These are phyloP conservation scores for Neonectria magnoliae DNA, from an alignment of 2,329 filamentous ascomycete genomes.

Conservation along the genomic window DNA sequence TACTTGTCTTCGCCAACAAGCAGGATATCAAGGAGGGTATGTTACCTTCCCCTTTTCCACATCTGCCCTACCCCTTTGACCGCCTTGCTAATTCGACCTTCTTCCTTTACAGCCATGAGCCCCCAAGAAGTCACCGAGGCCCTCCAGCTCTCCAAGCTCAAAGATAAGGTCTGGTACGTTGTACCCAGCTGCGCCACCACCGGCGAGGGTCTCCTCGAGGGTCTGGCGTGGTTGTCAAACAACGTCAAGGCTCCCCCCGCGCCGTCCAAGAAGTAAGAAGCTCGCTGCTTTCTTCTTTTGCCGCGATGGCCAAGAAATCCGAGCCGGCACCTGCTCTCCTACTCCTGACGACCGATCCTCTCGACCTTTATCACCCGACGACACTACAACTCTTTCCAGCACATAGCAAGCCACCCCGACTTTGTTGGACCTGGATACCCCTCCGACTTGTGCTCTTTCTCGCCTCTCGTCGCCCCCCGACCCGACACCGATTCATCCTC, in stretches of 20 bases:
- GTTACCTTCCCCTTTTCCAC: constrained; percentile 42
- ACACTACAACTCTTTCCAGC: constrained; percentile 13
- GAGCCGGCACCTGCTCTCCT: neutral
- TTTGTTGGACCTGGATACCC: constrained; percentile 21
- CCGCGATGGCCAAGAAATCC: neutral
- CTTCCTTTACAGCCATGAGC: constrained; percentile 71
- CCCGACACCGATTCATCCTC: neutral
- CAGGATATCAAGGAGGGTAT: constrained; percentile 88
- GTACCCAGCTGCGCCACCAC: constrained; percentile 85
- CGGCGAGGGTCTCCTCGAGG: constrained; percentile 83
- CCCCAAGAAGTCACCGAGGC: constrained; percentile 82
- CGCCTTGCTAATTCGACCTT: constrained; percentile 5
- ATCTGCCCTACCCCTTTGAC: neutral
- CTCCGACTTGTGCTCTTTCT: constrained; percentile 14
- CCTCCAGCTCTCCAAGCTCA: constrained; percentile 79
- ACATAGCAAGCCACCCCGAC: constrained; percentile 15
- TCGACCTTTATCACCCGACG: constrained; percentile 16
- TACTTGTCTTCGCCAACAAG: constrained; percentile 98
- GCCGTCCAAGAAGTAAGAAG: constrained; percentile 63
- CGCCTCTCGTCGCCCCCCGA: neutral
- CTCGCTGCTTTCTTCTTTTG: neutral
- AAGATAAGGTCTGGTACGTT: constrained; percentile 87
- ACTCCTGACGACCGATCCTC: neutral
- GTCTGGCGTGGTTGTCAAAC: constrained; percentile 84
- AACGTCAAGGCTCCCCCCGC: constrained; percentile 76